Base-by-base conservation (phyloP, 2,329 filamentous ascomycete species). In the Pseudocercospora fijiensis region DNA sequence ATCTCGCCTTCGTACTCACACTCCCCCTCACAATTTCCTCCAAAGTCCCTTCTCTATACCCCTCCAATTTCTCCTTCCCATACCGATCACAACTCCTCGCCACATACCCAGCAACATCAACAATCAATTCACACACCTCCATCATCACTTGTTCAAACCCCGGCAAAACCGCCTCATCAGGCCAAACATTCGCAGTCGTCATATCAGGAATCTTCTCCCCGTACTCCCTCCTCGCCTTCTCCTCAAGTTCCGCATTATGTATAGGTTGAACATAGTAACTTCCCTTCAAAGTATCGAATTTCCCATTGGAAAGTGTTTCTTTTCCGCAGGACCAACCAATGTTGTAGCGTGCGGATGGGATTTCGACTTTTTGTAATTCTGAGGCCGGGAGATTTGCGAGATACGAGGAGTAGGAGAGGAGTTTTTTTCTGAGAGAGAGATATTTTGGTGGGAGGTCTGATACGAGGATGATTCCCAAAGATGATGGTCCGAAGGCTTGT, bases 401-500 rank as follows among this genome's bases (percentile, higher is more conserved):
- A 75, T 96, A 95, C 0, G 92, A 96, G 3, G 92, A 88, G 75
- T 95, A 95, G 0, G 91, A 95, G 6, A 99, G 83, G 1, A 96
- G 84, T 64, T 85, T 85, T 64, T 85, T 85, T 65, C 95, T 86
- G 49, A 97, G 80, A n/a, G 84, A 78, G 13, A 84, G 78, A 72
- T 96, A 99, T 58, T 86, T 82, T 5, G 83, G 67, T 0, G 92
- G 91, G 0, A 98, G 85, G 74, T 92, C 91, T 75, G 90, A 92
- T 55, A 99, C 93, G n/a, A 98, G 81, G 61, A 99, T 88, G 58
- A 99, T 96, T 0, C 95, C 95, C 11, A 98, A 82, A 1, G 92
- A 96, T 26, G 90, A 87, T 1, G 93, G 92, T 0, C 95, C 95
- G 75, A 99, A 98, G 0, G 95, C 95, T 70, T 89, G 78, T 71